Evolutionary conservation across 805 yeast species (phyloP), one percentile per base, ranked within the genome.

Genomic region (Wickerhamia fluorescens): DNA sequence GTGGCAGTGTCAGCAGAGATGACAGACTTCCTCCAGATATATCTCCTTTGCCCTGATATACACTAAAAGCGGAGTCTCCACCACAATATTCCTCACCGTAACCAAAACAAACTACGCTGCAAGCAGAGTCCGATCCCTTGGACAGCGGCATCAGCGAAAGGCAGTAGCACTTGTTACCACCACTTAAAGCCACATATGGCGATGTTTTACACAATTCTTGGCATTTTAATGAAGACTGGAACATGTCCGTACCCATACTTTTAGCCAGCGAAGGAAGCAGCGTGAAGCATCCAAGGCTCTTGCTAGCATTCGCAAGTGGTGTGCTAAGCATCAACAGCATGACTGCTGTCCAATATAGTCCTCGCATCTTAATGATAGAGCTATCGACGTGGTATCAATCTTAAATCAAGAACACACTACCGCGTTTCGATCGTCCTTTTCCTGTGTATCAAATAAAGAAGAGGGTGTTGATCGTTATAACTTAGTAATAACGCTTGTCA

Each of bases 151-250:
- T 33, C 5, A 45, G 24, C 16, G 40, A 36, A 31, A 66, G 56
- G 37, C 71, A 65, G 38, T 43, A 53, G 37, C 71, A 65, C n/a
- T 44, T 42, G 23, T 41, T 41, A 8, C 69, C 70, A 28, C 50
- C 38, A 16, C 38, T 44, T 20, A 64, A 19, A 23, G 68, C 71
- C 27, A 59, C 49, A 35, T 58, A 65, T 4, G 62, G 51, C 30
- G 55, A 59, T 23, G 37, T 40, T 5, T 50, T 25, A 38, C 71
- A 65, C 11, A 33, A 23, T 1, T 24, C 27, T 4, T 49, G 40
- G 41, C 71, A 65, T 19, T 33, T 35, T 5, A 48, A 41, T 7
- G 54, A 39, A 4, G 60, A 38, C 28, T 59, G 66, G 29, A 36
- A 63, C 15, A 17, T 26, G 24, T 36, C 35, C 10, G 43, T 30